A percentile compares a stretch with the other conserved stretches of the same genome.
These are phyloP conservation scores for Colletotrichum magnum DNA, from an alignment of 2,329 filamentous ascomycete species.

Conservation along the genomic window DNA sequence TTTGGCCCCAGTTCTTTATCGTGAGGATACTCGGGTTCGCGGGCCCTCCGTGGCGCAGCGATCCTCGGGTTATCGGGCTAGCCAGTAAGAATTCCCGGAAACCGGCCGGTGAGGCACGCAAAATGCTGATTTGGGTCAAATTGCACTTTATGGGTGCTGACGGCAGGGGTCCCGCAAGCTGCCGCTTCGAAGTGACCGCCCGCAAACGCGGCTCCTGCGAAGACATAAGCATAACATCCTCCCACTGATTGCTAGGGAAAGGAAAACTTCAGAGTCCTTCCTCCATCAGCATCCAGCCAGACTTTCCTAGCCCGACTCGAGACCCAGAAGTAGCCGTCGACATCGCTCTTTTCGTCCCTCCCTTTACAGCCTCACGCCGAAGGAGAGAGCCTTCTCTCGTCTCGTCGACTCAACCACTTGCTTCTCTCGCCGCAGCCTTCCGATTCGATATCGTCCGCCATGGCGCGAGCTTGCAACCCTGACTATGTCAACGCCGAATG, in stretches of 20 bases:
- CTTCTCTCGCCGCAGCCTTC: not conserved
- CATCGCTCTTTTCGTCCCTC: not conserved
- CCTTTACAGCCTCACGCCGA: not conserved
- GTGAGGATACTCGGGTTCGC: conserved; percentile 19
- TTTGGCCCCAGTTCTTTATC: not conserved
- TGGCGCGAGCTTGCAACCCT: conserved; percentile 24
- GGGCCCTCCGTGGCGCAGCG: conserved; percentile 25
- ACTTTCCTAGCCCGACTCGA: not conserved
- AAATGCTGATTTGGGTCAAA: conserved; percentile 8
- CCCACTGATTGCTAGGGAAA: not conserved
- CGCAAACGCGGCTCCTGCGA: not conserved
- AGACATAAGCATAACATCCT: conserved; percentile 20
- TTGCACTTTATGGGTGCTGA: not conserved
- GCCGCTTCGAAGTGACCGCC: not conserved
- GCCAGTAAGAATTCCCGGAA: not conserved
- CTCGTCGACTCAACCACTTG: not conserved
- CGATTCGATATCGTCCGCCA: not conserved
- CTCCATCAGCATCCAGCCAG: not conserved
- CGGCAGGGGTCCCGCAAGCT: not conserved
- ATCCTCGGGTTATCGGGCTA: conserved; percentile 10
- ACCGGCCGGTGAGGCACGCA: not conserved
- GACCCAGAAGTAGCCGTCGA: too few relatives aligned
- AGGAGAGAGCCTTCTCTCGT: too few relatives aligned
- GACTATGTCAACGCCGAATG: conserved; percentile 28
- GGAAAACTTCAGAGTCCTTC: not conserved